These are phyloP conservation scores for Aspergillus ochraceoroseus DNA, from an alignment of 2,329 filamentous ascomycete species.

Conservation along the genomic window DNA sequence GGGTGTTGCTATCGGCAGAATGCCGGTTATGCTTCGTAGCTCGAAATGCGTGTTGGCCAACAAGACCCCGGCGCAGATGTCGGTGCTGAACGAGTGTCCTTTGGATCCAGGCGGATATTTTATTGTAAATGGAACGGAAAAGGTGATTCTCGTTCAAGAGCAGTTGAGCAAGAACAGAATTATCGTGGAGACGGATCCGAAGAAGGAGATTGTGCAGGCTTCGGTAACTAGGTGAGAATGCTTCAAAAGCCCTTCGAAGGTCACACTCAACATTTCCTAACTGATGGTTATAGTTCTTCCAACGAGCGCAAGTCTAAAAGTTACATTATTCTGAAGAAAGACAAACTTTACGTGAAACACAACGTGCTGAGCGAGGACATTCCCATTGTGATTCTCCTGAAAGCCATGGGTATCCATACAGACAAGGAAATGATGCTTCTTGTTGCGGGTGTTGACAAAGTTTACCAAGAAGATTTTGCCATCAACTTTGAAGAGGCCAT, in stretches of 20 bases:
- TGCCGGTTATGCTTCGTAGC: constrained; percentile 96
- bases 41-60: constrained; percentile 83
- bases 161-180: constrained; percentile 99
- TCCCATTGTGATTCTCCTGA: constrained; percentile 89
- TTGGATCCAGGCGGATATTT: constrained; percentile 97
- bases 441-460: constrained; percentile 77
- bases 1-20: constrained; percentile 73
- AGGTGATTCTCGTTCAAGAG: constrained; percentile 97
- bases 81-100: constrained; percentile 87
- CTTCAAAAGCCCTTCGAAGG: too few species aligned
- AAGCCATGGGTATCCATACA: constrained; percentile 87
- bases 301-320: constrained; percentile 98
- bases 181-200: constrained; percentile 87
- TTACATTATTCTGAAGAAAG: constrained; percentile 91
- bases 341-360: constrained; percentile 80
- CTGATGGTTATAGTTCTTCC: constrained; percentile 64
- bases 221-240: constrained; percentile 67
- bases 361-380: constrained; percentile 90
- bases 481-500: constrained; percentile 92
- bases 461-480: constrained; percentile 90
- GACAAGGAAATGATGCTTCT: constrained; percentile 93
- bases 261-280: too few species aligned
- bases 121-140: constrained; percentile 94
- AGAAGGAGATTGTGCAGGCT: constrained; percentile 89
- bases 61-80: constrained; percentile 84